Base-by-base conservation (phyloP, 2,329 filamentous ascomycete species). In the Alternaria brassicicola region DNA sequence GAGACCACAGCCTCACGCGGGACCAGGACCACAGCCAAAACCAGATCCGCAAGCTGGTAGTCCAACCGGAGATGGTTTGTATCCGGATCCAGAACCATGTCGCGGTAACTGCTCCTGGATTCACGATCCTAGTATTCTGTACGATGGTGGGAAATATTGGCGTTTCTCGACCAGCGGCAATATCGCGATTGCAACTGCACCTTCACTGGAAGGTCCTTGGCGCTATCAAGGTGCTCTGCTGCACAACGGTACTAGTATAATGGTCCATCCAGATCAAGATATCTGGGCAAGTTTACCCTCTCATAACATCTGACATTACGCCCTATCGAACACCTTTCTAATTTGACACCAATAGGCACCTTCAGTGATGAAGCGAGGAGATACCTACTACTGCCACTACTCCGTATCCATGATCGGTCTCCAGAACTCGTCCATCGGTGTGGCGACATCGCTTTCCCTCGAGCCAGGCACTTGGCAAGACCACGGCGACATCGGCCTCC, bases 341-440 rank as follows among this genome's bases (percentile, higher is more conserved):
- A 64, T 21, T 21, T 6, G 31, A 21, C 6, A 19, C 15, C 13
- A 8, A 33, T 49, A 87, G 86, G 88, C 88, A 1, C 88, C 88
- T 0, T 87, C 89, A 57, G 82, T 88, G 15, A 73, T 77, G 31
- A 76, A 83, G n/a, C 78, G 88, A 9, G 82, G 81, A 61, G 77
- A 74, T 45, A 77, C 78, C 0, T 90, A 87, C 76, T 83, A 88
- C 65, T 73, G 84, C 17, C 89, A 88, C 80, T 89, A 89, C 72
- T 79, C 84, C 0, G 85, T 89, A 23, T 85, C 82, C 42, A 78
- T 80, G 0, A 87, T 87, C 54, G 86, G 86, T 0, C 83, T 81
- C 0, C 85, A 88, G 61, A 75, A 79, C 68, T 87, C 84, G 0
- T 83, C 83, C 21, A 89, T 90, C 62, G 88, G 88, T 13, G 71